A percentile compares a stretch with the other conserved stretches of the same genome.
phyloP scores from a whole-genome alignment of 164 flowering plant genomes.

The Warburgia ugandensis region DNA sequence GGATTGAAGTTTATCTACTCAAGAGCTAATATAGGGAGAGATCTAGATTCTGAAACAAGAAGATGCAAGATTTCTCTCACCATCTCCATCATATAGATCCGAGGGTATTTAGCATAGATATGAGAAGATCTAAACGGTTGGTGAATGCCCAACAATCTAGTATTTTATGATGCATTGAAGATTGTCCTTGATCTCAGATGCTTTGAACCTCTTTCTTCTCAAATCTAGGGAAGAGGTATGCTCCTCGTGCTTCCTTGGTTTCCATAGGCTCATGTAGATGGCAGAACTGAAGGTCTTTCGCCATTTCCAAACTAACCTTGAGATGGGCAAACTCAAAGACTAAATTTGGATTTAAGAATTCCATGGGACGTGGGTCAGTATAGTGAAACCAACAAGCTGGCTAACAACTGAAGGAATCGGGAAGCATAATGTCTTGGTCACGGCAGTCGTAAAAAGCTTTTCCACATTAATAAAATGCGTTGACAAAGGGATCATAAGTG shows the following conservation, averaged over 20 bases:
- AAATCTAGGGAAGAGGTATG: conserved; percentile 30
- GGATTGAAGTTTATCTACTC: conserved; percentile 1
- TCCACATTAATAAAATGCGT: conserved; percentile 24
- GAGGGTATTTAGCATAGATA: conserved; percentile 47
- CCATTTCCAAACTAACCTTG: conserved; percentile 9
- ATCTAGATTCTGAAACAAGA: not conserved
- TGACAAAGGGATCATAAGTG: conserved; percentile 28
- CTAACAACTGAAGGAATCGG: conserved; percentile 26
- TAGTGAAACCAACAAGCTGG: conserved; percentile 22
- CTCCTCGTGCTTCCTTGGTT: conserved; percentile 16
- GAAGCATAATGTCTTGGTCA: conserved; percentile 44
- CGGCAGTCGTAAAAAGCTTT: conserved; percentile 22
- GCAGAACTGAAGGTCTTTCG: too few relatives aligned
- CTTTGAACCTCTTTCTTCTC: conserved; percentile 29
- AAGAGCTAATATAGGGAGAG: not conserved
- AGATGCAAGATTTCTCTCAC: not conserved
- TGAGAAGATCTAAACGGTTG: conserved; percentile 28
- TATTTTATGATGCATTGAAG: conserved; percentile 22
- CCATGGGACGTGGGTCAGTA: conserved; percentile 20
- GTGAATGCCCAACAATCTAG: conserved; percentile 20
- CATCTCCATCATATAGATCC: conserved; percentile 20
- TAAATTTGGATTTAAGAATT: conserved; percentile 11
- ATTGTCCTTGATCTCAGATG: conserved; percentile 29
- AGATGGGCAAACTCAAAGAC: conserved; percentile 6
- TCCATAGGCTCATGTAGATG: not conserved